Conservation (phyloP, 352 stramenopile genomes). For the Phytophthora sp. region DNA sequence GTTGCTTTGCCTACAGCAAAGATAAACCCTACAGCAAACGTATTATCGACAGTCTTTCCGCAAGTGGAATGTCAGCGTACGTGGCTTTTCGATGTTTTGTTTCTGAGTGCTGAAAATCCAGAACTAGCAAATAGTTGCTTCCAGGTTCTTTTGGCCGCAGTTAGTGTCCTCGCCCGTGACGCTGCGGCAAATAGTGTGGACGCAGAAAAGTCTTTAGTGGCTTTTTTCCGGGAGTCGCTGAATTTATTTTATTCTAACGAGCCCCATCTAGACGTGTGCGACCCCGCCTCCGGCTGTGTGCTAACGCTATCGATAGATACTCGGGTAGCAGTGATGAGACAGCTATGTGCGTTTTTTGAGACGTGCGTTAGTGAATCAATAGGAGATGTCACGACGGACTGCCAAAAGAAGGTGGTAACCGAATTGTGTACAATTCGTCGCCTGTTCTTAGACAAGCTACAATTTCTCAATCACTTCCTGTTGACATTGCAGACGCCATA, state of each 20-base stretch:
- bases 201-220: conserved; percentile 14
- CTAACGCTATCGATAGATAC: conserved; percentile 31
- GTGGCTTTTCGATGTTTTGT: conserved; percentile 69
- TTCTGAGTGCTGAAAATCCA: conserved; percentile 42
- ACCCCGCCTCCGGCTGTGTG: conserved; percentile 38
- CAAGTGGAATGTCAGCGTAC: conserved; percentile 39
- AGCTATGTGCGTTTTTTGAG: conserved; percentile 37
- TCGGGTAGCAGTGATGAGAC: conserved; percentile 20
- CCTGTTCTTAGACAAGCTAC: conserved; percentile 37
- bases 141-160: conserved; percentile 24
- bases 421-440: conserved; percentile 9
- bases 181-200: conserved; percentile 5
- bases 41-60: not conserved
- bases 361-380: conserved; percentile 16
- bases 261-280: conserved; percentile 34
- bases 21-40: too few relatives aligned
- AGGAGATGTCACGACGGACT: not conserved
- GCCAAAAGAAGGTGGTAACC: not conserved
- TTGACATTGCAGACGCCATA: conserved; percentile 42
- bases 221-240: conserved; percentile 37
- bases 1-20: conserved; percentile 25
- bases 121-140: conserved; percentile 38
- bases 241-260: conserved; percentile 52
- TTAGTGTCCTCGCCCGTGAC: conserved; percentile 26
- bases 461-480: conserved; percentile 61